Evolutionary conservation across 371 early-diverging fungal species (phyloP), one percentile per base, ranked within the genome.

Genomic region (Mortierella sp.): DNA sequence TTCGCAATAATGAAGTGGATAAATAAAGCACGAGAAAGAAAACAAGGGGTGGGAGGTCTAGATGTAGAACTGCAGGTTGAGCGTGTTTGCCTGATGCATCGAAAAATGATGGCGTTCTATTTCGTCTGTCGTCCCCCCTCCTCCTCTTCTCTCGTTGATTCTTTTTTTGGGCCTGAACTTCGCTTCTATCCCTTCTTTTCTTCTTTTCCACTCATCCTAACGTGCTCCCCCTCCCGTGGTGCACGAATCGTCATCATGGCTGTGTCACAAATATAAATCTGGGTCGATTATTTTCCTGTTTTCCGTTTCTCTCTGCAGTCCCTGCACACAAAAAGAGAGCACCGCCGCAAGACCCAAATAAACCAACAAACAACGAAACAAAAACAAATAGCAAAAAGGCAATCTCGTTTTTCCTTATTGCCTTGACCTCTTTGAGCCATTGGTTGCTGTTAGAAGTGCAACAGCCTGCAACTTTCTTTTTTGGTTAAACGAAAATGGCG

Each of bases 231-330:
- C 65, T 38, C 35, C 35, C 43, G 68, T 65, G 55, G n/a, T 56
- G 56, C n/a, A 21, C 27, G 65, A 7, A 68, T 41, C 68, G 24
- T 68, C 68, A 68, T 68, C 18, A 68, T 68, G 68, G 68, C 68
- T 68, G 68, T 68, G 68, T 68, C 68, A 68, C 38, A 68, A 63
- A 63, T 63, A 14, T 63, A 63, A 35, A 27, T 24, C 74, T 68
- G 68, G 68, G 41, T 68, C 68, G 68, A 68, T 68, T 51, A 32
- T 71, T 71, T 71, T 71, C 71, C 71, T 48, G 54, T 35, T 72
- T 63, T 68, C 68, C 41, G 38, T 32, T 32, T 32, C 24, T 21
- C 21, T 46, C 48, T 46, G 48, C 12, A 46, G 27, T 27, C 56
- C 3, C n/a, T 46, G 48, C 48, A 56, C 51, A 27, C n/a, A 27